Evolutionary conservation across 768 basidiomycete genomes (phyloP).

Genomic region (Nevesoporus exiguus): DNA sequence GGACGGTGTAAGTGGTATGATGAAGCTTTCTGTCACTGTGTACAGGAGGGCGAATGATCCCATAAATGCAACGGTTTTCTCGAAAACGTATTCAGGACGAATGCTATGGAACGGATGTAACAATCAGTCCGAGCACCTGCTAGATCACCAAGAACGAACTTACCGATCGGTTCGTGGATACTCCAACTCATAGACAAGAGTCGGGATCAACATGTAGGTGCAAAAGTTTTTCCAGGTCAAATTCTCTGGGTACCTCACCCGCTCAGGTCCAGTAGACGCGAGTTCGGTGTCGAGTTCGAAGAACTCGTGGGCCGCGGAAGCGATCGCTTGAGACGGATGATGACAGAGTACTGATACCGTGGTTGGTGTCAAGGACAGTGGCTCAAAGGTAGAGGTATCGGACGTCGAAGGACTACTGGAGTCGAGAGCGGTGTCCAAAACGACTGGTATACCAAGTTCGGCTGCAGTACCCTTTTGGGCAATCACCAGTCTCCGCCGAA

Average conservation of each 20-base stretch:
- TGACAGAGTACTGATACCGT: constrained; percentile 47
- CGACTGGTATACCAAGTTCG: constrained; percentile 1
- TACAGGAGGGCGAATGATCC: constrained; percentile 95
- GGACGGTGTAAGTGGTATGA: constrained; percentile 76
- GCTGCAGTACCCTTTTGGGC: constrained; percentile 20
- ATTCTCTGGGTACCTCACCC: constrained; percentile 81
- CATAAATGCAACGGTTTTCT: constrained; percentile 80
- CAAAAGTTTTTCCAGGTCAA: constrained; percentile 79
- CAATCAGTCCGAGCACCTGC: background rate
- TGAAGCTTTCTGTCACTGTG: constrained; percentile 91
- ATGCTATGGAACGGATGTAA: constrained; percentile 17
- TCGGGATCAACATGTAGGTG: constrained; percentile 84
- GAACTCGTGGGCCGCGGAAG: constrained; percentile 70
- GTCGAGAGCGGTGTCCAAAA: constrained; percentile 1
- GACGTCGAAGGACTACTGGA: constrained; percentile 4
- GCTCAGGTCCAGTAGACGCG: constrained; percentile 61
- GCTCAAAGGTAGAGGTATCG: constrained; percentile 7
- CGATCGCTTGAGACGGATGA: constrained; percentile 64
- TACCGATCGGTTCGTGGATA: constrained; percentile 88
- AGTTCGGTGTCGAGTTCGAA: constrained; percentile 76
- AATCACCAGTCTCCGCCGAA: constrained; percentile 55
- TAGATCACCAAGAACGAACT: constrained; percentile 19
- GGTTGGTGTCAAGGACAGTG: constrained; percentile 10
- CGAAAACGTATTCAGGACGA: constrained; percentile 50
- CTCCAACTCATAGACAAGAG: constrained; percentile 93